A percentile compares a stretch with the other conserved stretches of the same genome.
Conservation (phyloP, 2,329 filamentous ascomycete genomes). For the Lecanicillium sp. region DNA sequence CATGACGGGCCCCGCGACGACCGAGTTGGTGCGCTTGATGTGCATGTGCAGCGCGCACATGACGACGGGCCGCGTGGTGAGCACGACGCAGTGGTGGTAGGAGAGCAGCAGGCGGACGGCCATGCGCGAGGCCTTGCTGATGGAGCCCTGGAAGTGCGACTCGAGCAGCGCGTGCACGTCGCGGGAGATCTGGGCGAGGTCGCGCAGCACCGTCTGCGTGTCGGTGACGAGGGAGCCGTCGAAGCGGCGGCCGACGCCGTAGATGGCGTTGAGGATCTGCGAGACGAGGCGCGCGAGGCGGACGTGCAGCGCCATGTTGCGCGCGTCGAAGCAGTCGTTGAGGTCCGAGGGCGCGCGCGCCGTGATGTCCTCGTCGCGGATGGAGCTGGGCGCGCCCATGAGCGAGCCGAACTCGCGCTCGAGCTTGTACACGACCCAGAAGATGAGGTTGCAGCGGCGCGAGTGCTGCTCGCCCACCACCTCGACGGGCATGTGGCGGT, state of each 20-base stretch:
- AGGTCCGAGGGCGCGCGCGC: constrained; percentile 24
- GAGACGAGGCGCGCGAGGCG: constrained; percentile 22
- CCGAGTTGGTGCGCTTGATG: constrained; percentile 22
- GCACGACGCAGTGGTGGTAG: constrained; percentile 26
- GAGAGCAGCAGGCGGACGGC: constrained; percentile 22
- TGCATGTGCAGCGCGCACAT: constrained; percentile 29
- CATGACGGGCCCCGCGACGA: constrained; percentile 15
- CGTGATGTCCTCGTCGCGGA: constrained; percentile 26
- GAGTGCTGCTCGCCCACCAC: constrained; percentile 21
- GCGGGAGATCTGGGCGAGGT: constrained; percentile 22
- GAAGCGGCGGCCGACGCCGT: constrained; percentile 23
- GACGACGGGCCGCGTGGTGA: constrained; percentile 25
- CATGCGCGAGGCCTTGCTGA: constrained; percentile 24
- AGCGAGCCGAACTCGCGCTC: constrained; percentile 24
- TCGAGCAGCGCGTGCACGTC: constrained; percentile 23
- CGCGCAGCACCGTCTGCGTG: constrained; percentile 23
- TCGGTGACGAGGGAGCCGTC: constrained; percentile 24
- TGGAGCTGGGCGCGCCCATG: constrained; percentile 23
- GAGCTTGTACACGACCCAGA: constrained; percentile 26
- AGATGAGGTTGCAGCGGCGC: constrained; percentile 23
- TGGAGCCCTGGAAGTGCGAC: constrained; percentile 24
- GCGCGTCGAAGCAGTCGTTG: constrained; percentile 21
- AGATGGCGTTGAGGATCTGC: constrained; percentile 13
- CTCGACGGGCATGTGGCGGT: constrained; percentile 22
- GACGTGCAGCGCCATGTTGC: constrained; percentile 23